A percentile compares a stretch with the other conserved stretches of the same genome.
Conservation (phyloP, 2,329 filamentous ascomycete species). For the Diplodia intermedia region DNA sequence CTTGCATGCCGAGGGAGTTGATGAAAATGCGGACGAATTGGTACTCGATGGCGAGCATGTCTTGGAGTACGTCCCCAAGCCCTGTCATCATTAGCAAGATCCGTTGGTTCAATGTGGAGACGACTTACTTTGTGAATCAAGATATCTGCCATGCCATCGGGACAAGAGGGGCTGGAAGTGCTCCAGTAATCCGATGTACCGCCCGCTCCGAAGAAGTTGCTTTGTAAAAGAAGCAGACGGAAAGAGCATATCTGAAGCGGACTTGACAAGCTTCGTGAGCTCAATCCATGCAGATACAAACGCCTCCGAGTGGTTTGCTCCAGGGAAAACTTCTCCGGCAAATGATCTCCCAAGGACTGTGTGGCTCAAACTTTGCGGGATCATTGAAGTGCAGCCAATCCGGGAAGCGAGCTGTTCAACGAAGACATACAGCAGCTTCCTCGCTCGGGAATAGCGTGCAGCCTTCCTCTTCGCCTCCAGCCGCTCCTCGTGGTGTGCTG, state of each 20-base stretch:
- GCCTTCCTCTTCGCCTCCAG: conserved; percentile 37
- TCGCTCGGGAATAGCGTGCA: conserved; percentile 47
- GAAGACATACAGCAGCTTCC: conserved; percentile 54
- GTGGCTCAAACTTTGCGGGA: conserved; percentile 55
- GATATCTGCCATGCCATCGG: conserved; percentile 51
- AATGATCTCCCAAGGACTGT: conserved; percentile 47
- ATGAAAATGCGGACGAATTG: conserved; percentile 54
- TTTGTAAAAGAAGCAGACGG: conserved; percentile 52
- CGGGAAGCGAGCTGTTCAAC: conserved; percentile 60
- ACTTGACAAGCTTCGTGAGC: conserved; percentile 55
- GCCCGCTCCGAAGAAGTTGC: conserved; percentile 54
- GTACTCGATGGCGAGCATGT: conserved; percentile 62
- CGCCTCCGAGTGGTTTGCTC: conserved; percentile 11
- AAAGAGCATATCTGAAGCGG: conserved; percentile 62
- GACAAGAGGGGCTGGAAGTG: conserved; percentile 53
- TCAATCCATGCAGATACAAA: conserved; percentile 61
- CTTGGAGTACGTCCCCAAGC: conserved; percentile 50
- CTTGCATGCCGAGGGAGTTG: conserved; percentile 62
- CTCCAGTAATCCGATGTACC: conserved; percentile 59
- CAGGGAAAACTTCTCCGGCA: conserved; percentile 26
- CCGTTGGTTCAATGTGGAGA: background rate
- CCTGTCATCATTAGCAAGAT: conserved; percentile 36
- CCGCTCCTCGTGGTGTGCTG: background rate
- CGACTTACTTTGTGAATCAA: conserved; percentile 47
- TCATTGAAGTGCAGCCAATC: conserved; percentile 60